Evolutionary conservation across 495 filamentous ascomycete genomes (phyloP), one percentile per base, ranked within the genome.

Genomic region (Daldinia decipiens): DNA sequence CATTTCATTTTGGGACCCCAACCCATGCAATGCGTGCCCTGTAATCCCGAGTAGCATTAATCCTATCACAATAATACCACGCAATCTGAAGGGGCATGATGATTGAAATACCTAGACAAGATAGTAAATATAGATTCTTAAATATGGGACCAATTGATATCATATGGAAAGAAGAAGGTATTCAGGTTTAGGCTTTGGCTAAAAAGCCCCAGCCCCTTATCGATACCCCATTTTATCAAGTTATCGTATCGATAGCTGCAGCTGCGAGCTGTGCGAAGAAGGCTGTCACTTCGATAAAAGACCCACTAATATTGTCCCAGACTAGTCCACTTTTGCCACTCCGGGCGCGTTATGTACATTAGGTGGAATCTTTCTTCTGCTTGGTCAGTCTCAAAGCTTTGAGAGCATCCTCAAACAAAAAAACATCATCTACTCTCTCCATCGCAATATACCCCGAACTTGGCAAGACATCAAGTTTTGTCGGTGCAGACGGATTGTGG

Each of bases 301-400:
- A 47, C 43, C 43, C 43, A 47, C 19, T 21, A 12, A 36, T 29
- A 39, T 21, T 4, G 36, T 2, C 39, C 8, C 21, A 15, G 59
- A 38, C 54, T 71, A 71, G 68, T 47, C 26, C 17, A 15, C 7
- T 56, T 39, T 59, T 32, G 62, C 63, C 63, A 67, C 69, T 31
- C 39, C 5, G 32, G 19, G n/a, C 65, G 36, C 36, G 36, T 56
- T 39, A 19, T 17, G 17, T 5, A 38, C 5, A n/a, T 0, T 29
- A 29, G 27, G 34, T 24, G 55, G 31, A 40, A 59, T 51, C 55
- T 63, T 63, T 71, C 47, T 51, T 71, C 39, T 72, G 63, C 27
- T 64, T 60, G 69, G 57, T 72, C 69, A 67, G 60, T 59, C 69
- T 72, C 50, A 60, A 58, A 53, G 50, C 31, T 65, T 68, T 39